These are phyloP conservation scores for Typha latifolia DNA, from an alignment of 176 grass and related monocot species.

Conservation along the genomic window DNA sequence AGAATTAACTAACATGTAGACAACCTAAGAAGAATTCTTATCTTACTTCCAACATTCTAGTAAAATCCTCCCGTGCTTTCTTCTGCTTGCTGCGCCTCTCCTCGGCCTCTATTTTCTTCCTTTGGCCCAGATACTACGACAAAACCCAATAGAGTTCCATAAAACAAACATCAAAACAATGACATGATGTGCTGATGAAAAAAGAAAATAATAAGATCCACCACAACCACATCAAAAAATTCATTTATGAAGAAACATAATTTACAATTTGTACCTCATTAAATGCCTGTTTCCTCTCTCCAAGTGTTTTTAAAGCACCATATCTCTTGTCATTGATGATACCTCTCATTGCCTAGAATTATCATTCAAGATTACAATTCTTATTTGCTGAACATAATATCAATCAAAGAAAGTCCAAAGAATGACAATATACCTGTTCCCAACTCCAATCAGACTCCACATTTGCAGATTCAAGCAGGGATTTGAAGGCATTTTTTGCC, in stretches of 20 bases:
- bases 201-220: background rate
- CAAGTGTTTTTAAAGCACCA: conserved; percentile 84
- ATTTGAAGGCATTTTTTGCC: conserved; percentile 85
- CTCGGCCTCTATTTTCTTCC: conserved; percentile 81
- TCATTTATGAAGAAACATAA: conserved; percentile 1
- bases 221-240: background rate
- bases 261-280: conserved; percentile 54
- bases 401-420: background rate
- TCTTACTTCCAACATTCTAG: conserved; percentile 84
- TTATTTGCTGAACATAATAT: conserved; percentile 1
- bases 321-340: conserved; percentile 95
- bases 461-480: conserved; percentile 75
- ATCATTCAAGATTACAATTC: conserved; percentile 21
- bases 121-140: conserved; percentile 82
- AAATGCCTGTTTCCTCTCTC: conserved; percentile 98
- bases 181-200: background rate
- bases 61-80: conserved; percentile 89
- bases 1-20: background rate
- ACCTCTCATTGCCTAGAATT: conserved; percentile 80
- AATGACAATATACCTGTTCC: conserved; percentile 61
- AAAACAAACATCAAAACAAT: background rate
- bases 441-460: conserved; percentile 91
- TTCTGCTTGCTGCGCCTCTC: conserved; percentile 82
- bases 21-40: background rate
- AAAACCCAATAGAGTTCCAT: conserved; percentile 10